phyloP scores from a whole-genome alignment of 805 yeast species.

The Danielia oregonensis region DNA sequence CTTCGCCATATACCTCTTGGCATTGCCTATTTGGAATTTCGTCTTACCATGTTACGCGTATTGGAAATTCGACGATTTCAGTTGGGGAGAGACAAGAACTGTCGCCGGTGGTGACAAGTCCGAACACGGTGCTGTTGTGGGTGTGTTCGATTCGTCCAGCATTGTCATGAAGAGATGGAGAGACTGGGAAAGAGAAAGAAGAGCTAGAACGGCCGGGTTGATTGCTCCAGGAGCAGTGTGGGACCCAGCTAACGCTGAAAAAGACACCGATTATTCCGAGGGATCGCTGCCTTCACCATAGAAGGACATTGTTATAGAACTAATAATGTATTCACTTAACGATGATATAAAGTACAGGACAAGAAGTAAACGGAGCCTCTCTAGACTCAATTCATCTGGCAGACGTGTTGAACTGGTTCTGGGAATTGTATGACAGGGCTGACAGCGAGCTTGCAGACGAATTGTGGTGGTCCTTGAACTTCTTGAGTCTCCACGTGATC shows the following conservation, averaged over 20 bases:
- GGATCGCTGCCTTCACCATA: slow-evolving; percentile 5
- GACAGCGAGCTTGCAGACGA: neutral
- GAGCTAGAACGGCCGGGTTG: slow-evolving; percentile 21
- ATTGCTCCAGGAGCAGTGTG: slow-evolving; percentile 42
- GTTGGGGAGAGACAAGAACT: slow-evolving; percentile 95
- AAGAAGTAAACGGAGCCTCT: no score
- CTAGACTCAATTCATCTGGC: no score
- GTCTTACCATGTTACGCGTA: slow-evolving; percentile 80
- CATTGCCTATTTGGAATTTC: slow-evolving; percentile 93
- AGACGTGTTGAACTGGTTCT: neutral
- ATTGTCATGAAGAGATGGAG: slow-evolving; percentile 93
- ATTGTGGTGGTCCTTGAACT: slow-evolving; percentile 25
- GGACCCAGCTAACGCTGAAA: slow-evolving; percentile 38
- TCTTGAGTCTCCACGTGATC: slow-evolving; percentile 35
- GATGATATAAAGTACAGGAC: no score
- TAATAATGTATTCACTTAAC: no score
- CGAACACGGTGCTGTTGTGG: slow-evolving; percentile 65
- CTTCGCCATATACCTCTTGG: slow-evolving; percentile 72
- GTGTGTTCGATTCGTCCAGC: slow-evolving; percentile 86
- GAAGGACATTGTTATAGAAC: no score
- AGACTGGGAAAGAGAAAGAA: slow-evolving; percentile 77
- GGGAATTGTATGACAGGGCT: slow-evolving; percentile 2
- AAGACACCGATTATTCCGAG: slow-evolving; percentile 26
- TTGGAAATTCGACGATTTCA: slow-evolving; percentile 95
- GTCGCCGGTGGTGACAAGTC: slow-evolving; percentile 65